A percentile compares a stretch with the other conserved stretches of the same genome.
Conservation (phyloP, 257 asterid genomes). For the Petunia secreta region DNA sequence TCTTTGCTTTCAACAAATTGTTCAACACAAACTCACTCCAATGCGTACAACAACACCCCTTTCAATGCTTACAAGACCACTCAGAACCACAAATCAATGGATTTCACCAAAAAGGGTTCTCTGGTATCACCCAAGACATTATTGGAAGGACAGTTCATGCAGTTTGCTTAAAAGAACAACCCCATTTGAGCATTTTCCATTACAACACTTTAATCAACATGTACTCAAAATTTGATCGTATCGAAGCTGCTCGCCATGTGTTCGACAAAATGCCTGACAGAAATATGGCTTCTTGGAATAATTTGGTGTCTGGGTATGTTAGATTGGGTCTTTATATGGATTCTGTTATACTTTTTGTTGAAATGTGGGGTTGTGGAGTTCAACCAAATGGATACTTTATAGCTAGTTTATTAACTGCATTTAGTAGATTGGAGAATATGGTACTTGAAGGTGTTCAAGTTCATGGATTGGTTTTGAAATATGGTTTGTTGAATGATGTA, state of each 20-base stretch:
- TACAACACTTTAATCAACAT: slow-evolving; percentile 62
- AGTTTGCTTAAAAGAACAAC: slow-evolving; percentile 49
- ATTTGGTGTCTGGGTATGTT: slow-evolving; percentile 79
- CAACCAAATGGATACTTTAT: slow-evolving; percentile 57
- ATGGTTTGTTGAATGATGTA: slow-evolving; percentile 59
- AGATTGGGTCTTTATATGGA: slow-evolving; percentile 47
- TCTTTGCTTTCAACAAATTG: slow-evolving; percentile 42
- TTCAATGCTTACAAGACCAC: slow-evolving; percentile 49
- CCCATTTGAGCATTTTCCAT: slow-evolving; percentile 56
- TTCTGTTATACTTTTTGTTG: slow-evolving; percentile 55
- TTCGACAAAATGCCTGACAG: slow-evolving; percentile 73
- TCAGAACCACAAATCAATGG: slow-evolving; percentile 58
- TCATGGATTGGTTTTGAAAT: slow-evolving; percentile 73
- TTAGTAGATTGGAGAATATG: slow-evolving; percentile 65
- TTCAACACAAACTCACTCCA: slow-evolving; percentile 38
- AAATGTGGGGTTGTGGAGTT: slow-evolving; percentile 61
- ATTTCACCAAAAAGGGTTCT: slow-evolving; percentile 72
- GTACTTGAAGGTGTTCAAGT: slow-evolving; percentile 66
- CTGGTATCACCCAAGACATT: slow-evolving; percentile 50
- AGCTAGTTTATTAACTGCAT: slow-evolving; percentile 75
- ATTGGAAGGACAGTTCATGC: slow-evolving; percentile 68
- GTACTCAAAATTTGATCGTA: slow-evolving; percentile 58
- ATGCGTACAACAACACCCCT: slow-evolving; percentile 49
- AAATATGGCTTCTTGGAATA: slow-evolving; percentile 80
- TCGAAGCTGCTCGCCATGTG: slow-evolving; percentile 55